Percentiles rank a stretch among this genome's conserved stretches.
These are phyloP conservation scores for Pleurotus tuoliensis DNA, from an alignment of 768 basidiomycete genomes.

Conservation along the genomic window DNA sequence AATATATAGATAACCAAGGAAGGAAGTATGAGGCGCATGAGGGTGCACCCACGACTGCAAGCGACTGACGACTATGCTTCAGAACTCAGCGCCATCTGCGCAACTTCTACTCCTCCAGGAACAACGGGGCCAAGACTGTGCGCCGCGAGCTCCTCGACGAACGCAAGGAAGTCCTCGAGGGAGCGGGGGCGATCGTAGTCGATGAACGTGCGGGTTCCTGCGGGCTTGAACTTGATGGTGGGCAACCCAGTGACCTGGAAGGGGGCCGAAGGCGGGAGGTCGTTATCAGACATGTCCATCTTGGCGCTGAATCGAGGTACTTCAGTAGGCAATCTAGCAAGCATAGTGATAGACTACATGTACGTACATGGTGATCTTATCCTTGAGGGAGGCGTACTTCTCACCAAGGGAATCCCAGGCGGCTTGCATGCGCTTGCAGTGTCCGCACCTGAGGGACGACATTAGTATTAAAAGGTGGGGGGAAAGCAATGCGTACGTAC, in stretches of 20 bases:
- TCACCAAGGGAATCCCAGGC: conserved; percentile 90
- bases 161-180: conserved; percentile 79
- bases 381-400: conserved; percentile 71
- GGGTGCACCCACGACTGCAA: too few species aligned
- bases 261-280: conserved; percentile 83
- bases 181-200: conserved; percentile 93
- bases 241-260: conserved; percentile 91
- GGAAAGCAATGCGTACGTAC: conserved; percentile 42
- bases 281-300: conserved; percentile 95
- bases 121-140: conserved; percentile 6
- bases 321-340: not conserved
- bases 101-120: conserved; percentile 19
- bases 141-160: conserved; percentile 67
- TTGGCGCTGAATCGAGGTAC: conserved; percentile 60
- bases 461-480: not conserved
- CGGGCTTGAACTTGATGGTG: conserved; percentile 93
- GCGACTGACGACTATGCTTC: too few species aligned
- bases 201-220: conserved; percentile 82
- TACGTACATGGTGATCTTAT: conserved; percentile 73
- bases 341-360: not conserved
- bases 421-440: conserved; percentile 96
- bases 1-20: too few species aligned
- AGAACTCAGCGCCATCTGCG: conserved; percentile 22
- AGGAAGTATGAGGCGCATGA: too few species aligned
- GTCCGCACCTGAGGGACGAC: conserved; percentile 63